phyloP scores from a whole-genome alignment of 306 rosid species.

The Astragalus membranaceus region DNA sequence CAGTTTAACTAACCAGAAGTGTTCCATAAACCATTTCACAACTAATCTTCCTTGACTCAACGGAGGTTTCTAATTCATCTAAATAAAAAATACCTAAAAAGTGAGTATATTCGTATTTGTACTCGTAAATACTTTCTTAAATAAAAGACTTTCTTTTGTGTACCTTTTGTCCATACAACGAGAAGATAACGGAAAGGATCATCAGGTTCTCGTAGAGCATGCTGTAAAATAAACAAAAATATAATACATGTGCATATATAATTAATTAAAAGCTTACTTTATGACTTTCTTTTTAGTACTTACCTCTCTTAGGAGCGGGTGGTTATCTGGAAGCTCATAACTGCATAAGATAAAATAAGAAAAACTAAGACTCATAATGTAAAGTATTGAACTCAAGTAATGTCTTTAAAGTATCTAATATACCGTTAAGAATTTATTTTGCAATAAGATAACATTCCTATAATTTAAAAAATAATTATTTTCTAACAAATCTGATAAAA shows the following conservation, averaged over 20 bases:
- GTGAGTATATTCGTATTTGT: neutral
- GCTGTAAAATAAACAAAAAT: constrained; percentile 24
- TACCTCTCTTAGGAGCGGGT: constrained; percentile 39
- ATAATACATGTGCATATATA: neutral
- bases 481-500: too few relatives aligned
- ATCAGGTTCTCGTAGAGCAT: constrained; percentile 13
- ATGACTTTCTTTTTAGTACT: neutral
- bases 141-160: neutral
- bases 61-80: constrained; percentile 22
- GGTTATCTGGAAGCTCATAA: constrained; percentile 40
- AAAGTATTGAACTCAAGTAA: neutral
- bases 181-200: constrained; percentile 53
- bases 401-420: neutral
- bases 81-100: neutral
- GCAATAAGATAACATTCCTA: neutral
- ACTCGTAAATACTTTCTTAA: neutral
- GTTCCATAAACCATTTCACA: constrained; percentile 45
- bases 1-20: constrained; percentile 45
- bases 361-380: neutral
- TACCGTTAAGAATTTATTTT: neutral
- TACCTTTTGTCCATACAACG: constrained; percentile 47
- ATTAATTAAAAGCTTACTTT: neutral
- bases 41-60: neutral
- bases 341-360: constrained; percentile 23
- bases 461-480: too few relatives aligned